Base-by-base conservation (phyloP, 2,329 filamentous ascomycete genomes). In the Colletotrichum costaricense region DNA sequence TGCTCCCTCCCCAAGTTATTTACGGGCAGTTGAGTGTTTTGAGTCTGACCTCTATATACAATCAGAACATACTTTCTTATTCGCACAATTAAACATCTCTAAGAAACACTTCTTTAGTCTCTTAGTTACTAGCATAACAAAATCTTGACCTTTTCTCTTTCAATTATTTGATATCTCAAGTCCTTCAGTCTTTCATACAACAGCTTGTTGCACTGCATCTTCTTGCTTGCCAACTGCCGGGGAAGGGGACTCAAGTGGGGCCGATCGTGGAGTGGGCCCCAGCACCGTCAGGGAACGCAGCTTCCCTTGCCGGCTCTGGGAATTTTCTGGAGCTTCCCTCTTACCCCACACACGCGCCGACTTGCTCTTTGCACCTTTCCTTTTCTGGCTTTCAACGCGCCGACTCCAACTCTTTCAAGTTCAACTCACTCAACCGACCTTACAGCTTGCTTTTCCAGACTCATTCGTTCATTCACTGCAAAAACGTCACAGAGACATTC, bases 121-220 rank as follows among this genome's bases (percentile, higher is more conserved):
- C 4, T n/a, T 4, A 5, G n/a, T 7, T n/a, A 22, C 19, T 19
- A n/a, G 19, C 0, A 8, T 9, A 2, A 49, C 3, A 3, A 9
- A 19, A 5, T 42, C 7, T 19, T n/a, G 19, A n/a, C 6, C 2
- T 9, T n/a, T 4, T 8, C 16, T 19, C 19, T 9, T 22, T 22
- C 7, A 8, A n/a, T 22, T 49, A 4, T 4, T n/a, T 49, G 42
- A 42, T 2, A 42, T 42, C 19, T 11, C 42, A n/a, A 9, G 42
- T 22, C 19, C 11, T 49, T 49, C 19, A 49, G 42, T 49, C 42
- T 49, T 49, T 49, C 19, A 49, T 19, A 49, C 12, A n/a, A 26
- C 16, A n/a, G 42, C 38, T 42, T 42, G 67, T 64, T 64, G 69
- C 69, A 58, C 57, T 33, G 19, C 35, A 65, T 70, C 67, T 46